These are phyloP conservation scores for Tripidium arundinaceum DNA, from an alignment of 202 grass and related monocot genomes.

Conservation along the genomic window DNA sequence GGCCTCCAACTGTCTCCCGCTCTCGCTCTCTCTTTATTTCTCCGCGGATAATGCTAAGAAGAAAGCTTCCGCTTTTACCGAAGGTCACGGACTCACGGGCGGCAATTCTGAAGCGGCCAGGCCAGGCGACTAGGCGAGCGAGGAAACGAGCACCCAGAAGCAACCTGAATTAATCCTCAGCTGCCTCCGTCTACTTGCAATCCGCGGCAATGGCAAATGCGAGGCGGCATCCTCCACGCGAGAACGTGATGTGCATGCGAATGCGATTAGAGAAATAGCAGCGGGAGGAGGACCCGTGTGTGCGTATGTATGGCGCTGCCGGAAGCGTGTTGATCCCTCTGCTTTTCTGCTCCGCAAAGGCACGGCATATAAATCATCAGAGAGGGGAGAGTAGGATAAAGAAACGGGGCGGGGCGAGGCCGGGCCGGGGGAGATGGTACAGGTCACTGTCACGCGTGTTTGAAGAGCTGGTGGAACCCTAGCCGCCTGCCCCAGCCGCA, in stretches of 20 bases:
- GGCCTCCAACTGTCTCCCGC: neutral
- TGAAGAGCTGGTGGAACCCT: neutral
- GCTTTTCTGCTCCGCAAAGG: slow-evolving; percentile 34
- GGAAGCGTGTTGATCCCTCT: slow-evolving; percentile 36
- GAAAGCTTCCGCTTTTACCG: neutral
- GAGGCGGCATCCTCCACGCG: slow-evolving; percentile 10
- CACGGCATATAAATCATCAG: slow-evolving; percentile 33
- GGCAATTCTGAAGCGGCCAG: slow-evolving; percentile 15
- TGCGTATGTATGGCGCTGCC: neutral
- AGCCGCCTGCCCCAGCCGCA: neutral
- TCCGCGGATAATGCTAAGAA: slow-evolving; percentile 22
- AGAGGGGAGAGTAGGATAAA: neutral
- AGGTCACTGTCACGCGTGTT: slow-evolving; percentile 53
- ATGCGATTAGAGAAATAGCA: slow-evolving; percentile 19
- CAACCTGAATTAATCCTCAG: neutral
- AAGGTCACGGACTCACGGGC: slow-evolving; percentile 15
- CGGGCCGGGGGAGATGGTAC: slow-evolving; percentile 6
- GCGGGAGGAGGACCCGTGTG: slow-evolving; percentile 27
- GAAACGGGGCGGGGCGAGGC: too few species aligned
- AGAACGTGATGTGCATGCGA: too few species aligned
- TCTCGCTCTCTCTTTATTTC: neutral
- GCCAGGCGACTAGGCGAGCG: too few species aligned
- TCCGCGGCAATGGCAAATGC: neutral
- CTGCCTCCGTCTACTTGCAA: slow-evolving; percentile 13
- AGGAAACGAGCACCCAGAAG: neutral